Base-by-base conservation (phyloP, 2,329 filamentous ascomycete species). In the Diaporthe sp. region DNA sequence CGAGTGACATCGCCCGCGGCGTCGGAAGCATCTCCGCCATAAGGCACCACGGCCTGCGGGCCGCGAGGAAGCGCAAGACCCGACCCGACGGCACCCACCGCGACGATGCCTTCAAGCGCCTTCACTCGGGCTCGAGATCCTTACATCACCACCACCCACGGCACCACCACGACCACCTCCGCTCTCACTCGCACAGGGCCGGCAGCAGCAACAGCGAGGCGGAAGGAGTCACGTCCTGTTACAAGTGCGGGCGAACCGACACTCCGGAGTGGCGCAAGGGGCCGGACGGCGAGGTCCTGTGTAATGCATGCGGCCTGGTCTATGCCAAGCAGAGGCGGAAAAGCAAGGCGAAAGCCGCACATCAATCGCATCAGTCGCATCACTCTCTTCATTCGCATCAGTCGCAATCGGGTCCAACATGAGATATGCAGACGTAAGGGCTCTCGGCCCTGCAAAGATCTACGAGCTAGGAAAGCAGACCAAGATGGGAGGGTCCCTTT, bases 201-300 rank as follows among this genome's bases (percentile, higher is more conserved):
- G 31, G 31, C 31, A 39, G 28, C 70, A 61, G 42, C 70, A 73
- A 67, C 31, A 53, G 62, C 55, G 60, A 60, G n/a, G 68, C 55
- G 3, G 58, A 42, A 10, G 65, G n/a, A 9, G 13, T 5, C 46
- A 28, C 28, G 49, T 70, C 62, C 9, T 78, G 77, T 51, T 68
- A 44, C 22, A 74, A 74, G 25, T 78, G 77, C 61, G 77, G 77
- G 8, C 60, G 76, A 8, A 77, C 62, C 6, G 76, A 77, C 34
- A 78, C 77, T 3, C 77, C 77, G 17, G 73, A 78, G 61, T 78
- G 77, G 77, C 76, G 77, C 13, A 74, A 71, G 53, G 77, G 77
- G 17, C 74, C 77, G 2, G 73, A 77, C 31, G 77, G 77, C 10
- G 58, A 62, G 34, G 22, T 74, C 44, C 74, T 78, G n/a, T 78